A percentile compares a stretch with the other conserved stretches of the same genome.
phyloP scores from a whole-genome alignment of 495 filamentous ascomycete species.

The Penicillium subrubescens region DNA sequence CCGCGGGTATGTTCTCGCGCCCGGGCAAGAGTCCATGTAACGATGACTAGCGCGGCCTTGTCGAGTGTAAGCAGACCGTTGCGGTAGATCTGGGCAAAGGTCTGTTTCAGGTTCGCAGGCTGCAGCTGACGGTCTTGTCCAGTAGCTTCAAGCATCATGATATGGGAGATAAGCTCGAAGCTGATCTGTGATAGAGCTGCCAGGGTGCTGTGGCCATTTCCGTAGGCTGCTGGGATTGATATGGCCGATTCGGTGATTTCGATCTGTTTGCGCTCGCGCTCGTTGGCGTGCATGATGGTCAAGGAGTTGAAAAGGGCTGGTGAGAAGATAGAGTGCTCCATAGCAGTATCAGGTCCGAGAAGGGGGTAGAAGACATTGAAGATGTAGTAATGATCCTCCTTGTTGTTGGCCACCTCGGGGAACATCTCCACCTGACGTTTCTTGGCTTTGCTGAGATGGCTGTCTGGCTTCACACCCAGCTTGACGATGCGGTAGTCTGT shows the following conservation, averaged over 20 bases:
- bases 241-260: slow-evolving; percentile 38
- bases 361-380: slow-evolving; percentile 50
- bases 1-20: slow-evolving; percentile 33
- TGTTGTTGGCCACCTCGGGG: slow-evolving; percentile 31
- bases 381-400: slow-evolving; percentile 49
- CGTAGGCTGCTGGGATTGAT: slow-evolving; percentile 37
- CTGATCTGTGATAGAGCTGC: slow-evolving; percentile 45
- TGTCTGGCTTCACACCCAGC: slow-evolving; percentile 43
- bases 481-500: slow-evolving; percentile 55
- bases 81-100: slow-evolving; percentile 45
- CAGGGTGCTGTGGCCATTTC: slow-evolving; percentile 39
- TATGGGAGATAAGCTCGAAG: slow-evolving; percentile 48
- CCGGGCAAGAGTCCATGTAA: slow-evolving; percentile 41
- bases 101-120: slow-evolving; percentile 44
- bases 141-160: slow-evolving; percentile 34
- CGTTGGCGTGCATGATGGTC: slow-evolving; percentile 44
- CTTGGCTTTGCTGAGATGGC: slow-evolving; percentile 43
- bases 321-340: slow-evolving; percentile 51
- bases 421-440: slow-evolving; percentile 37
- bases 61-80: slow-evolving; percentile 45
- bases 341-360: slow-evolving; percentile 31
- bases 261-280: slow-evolving; percentile 41
- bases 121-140: slow-evolving; percentile 25
- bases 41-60: slow-evolving; percentile 44
- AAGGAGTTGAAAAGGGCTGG: slow-evolving; percentile 47